phyloP scores from a whole-genome alignment of 768 basidiomycete species.

The Boletus patriciae region DNA sequence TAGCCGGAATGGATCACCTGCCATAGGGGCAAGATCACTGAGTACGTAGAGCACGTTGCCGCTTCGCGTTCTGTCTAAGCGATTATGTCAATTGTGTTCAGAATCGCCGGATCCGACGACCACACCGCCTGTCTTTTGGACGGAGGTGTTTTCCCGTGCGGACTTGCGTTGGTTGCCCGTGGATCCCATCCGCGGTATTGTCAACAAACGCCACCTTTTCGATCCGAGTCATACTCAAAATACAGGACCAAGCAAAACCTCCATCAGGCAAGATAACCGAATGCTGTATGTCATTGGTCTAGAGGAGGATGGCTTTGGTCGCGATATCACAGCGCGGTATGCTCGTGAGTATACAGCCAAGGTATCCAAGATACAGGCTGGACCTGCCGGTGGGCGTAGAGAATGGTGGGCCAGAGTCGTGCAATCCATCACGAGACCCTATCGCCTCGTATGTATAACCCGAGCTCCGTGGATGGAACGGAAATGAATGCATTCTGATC shows the following conservation, averaged over 20 bases:
- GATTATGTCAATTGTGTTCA: constrained; percentile 25
- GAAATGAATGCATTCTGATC: constrained; percentile 18
- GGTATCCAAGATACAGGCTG: constrained; percentile 74
- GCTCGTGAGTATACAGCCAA: constrained; percentile 77
- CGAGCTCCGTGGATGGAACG: constrained; percentile 18
- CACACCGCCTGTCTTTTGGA: constrained; percentile 92
- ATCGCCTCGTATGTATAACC: constrained; percentile 64
- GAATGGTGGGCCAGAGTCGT: constrained; percentile 87
- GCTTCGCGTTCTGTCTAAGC: constrained; percentile 17
- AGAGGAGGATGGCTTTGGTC: constrained; percentile 90
- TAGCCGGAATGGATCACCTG: constrained; percentile 38
- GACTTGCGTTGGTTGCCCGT: constrained; percentile 92
- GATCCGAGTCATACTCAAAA: constrained; percentile 55
- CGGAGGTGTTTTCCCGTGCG: constrained; percentile 91
- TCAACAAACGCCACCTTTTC: constrained; percentile 79
- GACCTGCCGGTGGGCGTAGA: constrained; percentile 53
- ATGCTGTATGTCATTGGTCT: constrained; percentile 93
- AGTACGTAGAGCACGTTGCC: constrained; percentile 19
- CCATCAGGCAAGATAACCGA: constrained; percentile 60
- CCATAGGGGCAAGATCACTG: constrained; percentile 11
- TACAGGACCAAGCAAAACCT: constrained; percentile 12
- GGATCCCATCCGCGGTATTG: constrained; percentile 78
- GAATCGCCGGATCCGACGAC: constrained; percentile 48
- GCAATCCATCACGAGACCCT: constrained; percentile 64
- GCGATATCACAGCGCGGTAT: constrained; percentile 91